A percentile compares a stretch with the other conserved stretches of the same genome.
Conservation (phyloP, 306 rosid species). For the Mimosa pudica region DNA sequence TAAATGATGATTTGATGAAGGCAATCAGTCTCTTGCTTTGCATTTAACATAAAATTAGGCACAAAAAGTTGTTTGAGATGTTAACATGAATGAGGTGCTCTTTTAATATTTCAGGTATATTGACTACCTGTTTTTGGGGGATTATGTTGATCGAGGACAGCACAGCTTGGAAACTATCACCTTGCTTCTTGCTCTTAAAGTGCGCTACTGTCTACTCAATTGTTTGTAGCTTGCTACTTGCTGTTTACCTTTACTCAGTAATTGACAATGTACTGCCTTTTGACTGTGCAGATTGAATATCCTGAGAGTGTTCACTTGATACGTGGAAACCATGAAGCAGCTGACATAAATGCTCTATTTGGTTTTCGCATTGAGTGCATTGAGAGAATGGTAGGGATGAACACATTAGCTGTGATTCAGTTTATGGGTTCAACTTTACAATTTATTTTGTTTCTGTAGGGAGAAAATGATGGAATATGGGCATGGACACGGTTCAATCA, state of each 20-base stretch:
- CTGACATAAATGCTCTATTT: conserved; percentile 98
- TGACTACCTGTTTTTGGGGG: conserved; percentile 98
- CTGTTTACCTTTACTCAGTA: conserved; percentile 29
- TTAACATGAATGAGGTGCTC: conserved; percentile 34
- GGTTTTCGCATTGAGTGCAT: conserved; percentile 99
- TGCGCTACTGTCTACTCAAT: conserved; percentile 40
- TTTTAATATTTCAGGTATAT: conserved; percentile 72
- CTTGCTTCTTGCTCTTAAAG: conserved; percentile 98
- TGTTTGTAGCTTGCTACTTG: conserved; percentile 29
- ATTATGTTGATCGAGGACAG: conserved; percentile 99
- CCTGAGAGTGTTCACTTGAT: conserved; percentile 96
- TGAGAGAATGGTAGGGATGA: conserved; percentile 86
- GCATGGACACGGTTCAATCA: conserved; percentile 99
- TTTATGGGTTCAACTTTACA: conserved; percentile 34
- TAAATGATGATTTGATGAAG: conserved; percentile 14
- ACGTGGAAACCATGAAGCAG: conserved; percentile 99
- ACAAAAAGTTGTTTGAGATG: not conserved
- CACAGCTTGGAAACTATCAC: conserved; percentile 99
- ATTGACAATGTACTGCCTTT: conserved; percentile 31
- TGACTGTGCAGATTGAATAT: conserved; percentile 85
- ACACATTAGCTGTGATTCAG: conserved; percentile 34
- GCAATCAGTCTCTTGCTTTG: conserved; percentile 19
- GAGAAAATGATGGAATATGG: conserved; percentile 99
- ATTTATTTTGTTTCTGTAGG: conserved; percentile 58
- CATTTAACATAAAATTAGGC: conserved; percentile 21